A percentile compares a stretch with the other conserved stretches of the same genome.
phyloP scores from a whole-genome alignment of 306 rosid species.

The Rosa lucieae region DNA sequence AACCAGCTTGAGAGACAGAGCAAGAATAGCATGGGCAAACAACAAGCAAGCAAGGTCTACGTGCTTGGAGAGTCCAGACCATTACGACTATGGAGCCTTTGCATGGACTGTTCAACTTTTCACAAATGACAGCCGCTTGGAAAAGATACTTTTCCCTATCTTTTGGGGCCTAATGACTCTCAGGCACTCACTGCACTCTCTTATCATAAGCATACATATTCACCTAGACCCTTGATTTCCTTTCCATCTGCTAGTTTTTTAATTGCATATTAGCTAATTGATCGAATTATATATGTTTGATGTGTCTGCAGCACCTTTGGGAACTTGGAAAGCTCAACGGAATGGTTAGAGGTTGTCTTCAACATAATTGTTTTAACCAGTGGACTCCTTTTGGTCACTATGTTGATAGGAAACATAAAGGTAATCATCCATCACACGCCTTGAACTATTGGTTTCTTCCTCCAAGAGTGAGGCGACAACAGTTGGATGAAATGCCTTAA shows the following conservation, averaged over 20 bases:
- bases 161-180: slow-evolving; percentile 99
- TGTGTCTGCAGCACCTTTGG: slow-evolving; percentile 73
- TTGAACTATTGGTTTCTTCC: too few relatives aligned
- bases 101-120: slow-evolving; percentile 88
- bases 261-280: neutral
- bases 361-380: slow-evolving; percentile 82
- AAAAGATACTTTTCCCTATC: slow-evolving; percentile 83
- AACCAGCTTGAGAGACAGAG: slow-evolving; percentile 38
- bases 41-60: slow-evolving; percentile 64
- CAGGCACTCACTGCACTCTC: slow-evolving; percentile 34
- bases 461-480: too few relatives aligned
- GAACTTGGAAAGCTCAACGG: slow-evolving; percentile 85
- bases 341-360: slow-evolving; percentile 85
- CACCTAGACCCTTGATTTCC: neutral
- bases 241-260: neutral
- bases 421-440: slow-evolving; percentile 25
- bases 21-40: slow-evolving; percentile 61
- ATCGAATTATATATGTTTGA: neutral
- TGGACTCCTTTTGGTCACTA: slow-evolving; percentile 87
- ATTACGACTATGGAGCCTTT: slow-evolving; percentile 74
- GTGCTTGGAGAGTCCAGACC: slow-evolving; percentile 55
- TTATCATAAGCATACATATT: neutral
- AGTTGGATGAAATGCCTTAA: neutral
- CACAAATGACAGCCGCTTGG: slow-evolving; percentile 66
- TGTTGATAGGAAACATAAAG: slow-evolving; percentile 97